Percentiles rank a stretch among this genome's conserved stretches.
phyloP scores from a whole-genome alignment of 306 rosid genomes.

The Amphicarpaea edgeworthii region DNA sequence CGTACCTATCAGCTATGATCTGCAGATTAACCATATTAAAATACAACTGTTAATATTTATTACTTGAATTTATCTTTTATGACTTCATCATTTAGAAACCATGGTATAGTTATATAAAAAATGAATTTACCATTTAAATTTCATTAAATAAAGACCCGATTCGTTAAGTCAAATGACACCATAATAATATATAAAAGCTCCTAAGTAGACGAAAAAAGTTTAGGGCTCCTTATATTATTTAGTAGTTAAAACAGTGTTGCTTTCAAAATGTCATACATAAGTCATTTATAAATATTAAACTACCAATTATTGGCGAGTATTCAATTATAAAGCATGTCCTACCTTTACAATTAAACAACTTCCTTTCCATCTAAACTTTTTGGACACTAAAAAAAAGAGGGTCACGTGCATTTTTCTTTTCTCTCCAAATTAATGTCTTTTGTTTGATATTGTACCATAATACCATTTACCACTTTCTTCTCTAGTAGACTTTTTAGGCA shows the following conservation, averaged over 20 bases:
- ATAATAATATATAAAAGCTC: background rate
- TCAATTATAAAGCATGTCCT: conserved; percentile 18
- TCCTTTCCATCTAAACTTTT: background rate
- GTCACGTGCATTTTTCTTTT: conserved; percentile 24
- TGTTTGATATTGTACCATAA: conserved; percentile 13
- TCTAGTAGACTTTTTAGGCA: conserved; percentile 13
- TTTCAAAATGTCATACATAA: background rate
- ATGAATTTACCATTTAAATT: background rate
- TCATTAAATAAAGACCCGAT: background rate
- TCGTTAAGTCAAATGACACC: background rate
- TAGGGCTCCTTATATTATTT: background rate
- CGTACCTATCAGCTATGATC: background rate
- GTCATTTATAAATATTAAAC: conserved; percentile 13
- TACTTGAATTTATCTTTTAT: background rate
- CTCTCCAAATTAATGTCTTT: conserved; percentile 26
- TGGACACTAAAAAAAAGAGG: background rate
- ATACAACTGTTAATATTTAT: background rate
- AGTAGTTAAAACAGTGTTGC: background rate
- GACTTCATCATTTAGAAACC: background rate
- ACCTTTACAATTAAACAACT: conserved; percentile 28
- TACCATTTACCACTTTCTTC: conserved; percentile 24
- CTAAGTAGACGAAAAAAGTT: no score
- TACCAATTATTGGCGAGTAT: conserved; percentile 6
- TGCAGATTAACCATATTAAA: background rate
- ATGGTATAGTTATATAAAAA: background rate